A percentile compares a stretch with the other conserved stretches of the same genome.
Evolutionary conservation across 2,329 filamentous ascomycete genomes (phyloP).

Genomic region (Sclerotinia nivalis): DNA sequence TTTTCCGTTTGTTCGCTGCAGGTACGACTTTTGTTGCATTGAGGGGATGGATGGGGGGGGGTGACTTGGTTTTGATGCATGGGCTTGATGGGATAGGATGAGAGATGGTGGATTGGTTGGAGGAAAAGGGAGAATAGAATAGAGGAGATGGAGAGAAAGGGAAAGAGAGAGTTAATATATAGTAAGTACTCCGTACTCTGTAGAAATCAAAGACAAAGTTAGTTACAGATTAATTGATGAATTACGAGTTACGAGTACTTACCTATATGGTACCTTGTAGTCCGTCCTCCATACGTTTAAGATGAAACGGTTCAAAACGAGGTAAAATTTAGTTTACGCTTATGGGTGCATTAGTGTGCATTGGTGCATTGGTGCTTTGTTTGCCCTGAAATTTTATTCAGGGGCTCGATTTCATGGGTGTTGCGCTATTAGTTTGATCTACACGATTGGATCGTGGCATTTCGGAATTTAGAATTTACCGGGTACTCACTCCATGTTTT

Average conservation of each 20-base stretch:
- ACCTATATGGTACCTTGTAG: too few species aligned
- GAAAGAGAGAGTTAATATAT: not conserved
- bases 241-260: not conserved
- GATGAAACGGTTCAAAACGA: too few species aligned
- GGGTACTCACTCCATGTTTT: not conserved
- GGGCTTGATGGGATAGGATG: not conserved
- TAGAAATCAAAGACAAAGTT: not conserved
- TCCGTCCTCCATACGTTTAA: too few species aligned
- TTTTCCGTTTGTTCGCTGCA: not conserved
- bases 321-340: too few species aligned
- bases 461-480: too few species aligned
- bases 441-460: too few species aligned
- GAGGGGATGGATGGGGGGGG: not conserved
- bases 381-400: too few species aligned
- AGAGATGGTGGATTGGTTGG: not conserved
- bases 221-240: not conserved
- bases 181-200: not conserved
- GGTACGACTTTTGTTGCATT: not conserved
- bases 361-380: too few species aligned
- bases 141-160: not conserved
- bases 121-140: not conserved
- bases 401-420: too few species aligned
- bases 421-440: too few species aligned
- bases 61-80: not conserved
- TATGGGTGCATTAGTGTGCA: too few species aligned